A percentile compares a stretch with the other conserved stretches of the same genome.
Conservation (phyloP, 176 grass and related monocot species). For the Musa troglodytarum region DNA sequence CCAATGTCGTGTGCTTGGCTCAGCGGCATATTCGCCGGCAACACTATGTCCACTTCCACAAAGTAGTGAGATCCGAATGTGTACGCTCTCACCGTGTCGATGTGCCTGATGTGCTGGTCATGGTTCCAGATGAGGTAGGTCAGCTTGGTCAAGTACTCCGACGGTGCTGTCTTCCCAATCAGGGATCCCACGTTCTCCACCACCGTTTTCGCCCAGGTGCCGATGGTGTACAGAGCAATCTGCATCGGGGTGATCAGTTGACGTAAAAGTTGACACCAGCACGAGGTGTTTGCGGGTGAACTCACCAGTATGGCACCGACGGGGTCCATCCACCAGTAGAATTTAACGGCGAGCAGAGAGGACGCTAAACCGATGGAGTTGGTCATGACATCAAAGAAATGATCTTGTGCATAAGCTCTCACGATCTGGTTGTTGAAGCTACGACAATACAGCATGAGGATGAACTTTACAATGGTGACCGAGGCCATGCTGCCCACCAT, state of each 20-base stretch:
- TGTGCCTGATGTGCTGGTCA: conserved; percentile 2
- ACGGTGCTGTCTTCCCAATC: background rate
- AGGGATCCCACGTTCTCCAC: background rate
- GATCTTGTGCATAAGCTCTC: conserved; percentile 70
- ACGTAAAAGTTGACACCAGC: no score
- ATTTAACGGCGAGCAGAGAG: conserved; percentile 48
- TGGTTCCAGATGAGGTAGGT: conserved; percentile 15
- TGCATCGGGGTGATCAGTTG: background rate
- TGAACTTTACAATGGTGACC: conserved; percentile 57
- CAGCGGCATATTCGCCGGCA: conserved; percentile 5
- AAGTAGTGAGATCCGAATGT: conserved; percentile 1
- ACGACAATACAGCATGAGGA: conserved; percentile 80
- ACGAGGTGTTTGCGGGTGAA: background rate
- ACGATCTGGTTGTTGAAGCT: conserved; percentile 86
- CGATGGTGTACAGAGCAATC: conserved; percentile 5
- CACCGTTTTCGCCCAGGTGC: conserved; percentile 1
- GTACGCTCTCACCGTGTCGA: conserved; percentile 5
- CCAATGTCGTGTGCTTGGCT: conserved; percentile 9
- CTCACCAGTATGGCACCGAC: conserved; percentile 78
- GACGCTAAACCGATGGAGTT: conserved; percentile 68
- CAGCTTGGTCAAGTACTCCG: conserved; percentile 7
- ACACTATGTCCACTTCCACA: conserved; percentile 1
- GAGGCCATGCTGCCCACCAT: conserved; percentile 85
- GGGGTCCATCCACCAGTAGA: conserved; percentile 87
- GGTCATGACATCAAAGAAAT: conserved; percentile 93